Evolutionary conservation across 148 eudicot species (phyloP).

Genomic region (Arbutus unedo): DNA sequence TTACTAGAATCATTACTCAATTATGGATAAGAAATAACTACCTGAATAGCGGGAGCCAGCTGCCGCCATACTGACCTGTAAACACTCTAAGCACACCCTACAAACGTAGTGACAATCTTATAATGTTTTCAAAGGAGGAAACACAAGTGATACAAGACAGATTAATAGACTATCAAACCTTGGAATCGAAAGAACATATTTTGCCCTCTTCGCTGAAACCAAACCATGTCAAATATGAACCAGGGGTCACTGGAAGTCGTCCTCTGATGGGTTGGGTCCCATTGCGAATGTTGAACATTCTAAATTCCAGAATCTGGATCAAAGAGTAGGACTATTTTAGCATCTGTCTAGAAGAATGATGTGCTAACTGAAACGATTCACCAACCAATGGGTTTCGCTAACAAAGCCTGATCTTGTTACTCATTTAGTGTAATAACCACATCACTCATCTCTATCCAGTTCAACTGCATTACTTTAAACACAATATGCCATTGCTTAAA

Average conservation of each 20-base stretch:
- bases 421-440: neutral
- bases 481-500: neutral
- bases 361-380: conserved; percentile 7
- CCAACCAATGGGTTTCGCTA: neutral
- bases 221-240: conserved; percentile 78
- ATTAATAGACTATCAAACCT: conserved; percentile 40
- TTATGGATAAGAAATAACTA: conserved; percentile 13
- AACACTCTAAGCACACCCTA: conserved; percentile 86
- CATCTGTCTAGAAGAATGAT: neutral
- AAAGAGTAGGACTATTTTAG: conserved; percentile 2
- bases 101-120: conserved; percentile 4
- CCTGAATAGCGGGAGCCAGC: conserved; percentile 98
- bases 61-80: conserved; percentile 85
- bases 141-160: neutral
- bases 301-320: conserved; percentile 81
- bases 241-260: conserved; percentile 78
- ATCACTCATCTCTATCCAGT: neutral
- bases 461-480: neutral
- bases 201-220: conserved; percentile 96
- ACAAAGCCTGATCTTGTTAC: neutral
- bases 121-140: neutral
- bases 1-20: conserved; percentile 6
- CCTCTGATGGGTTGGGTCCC: conserved; percentile 68
- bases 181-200: conserved; percentile 84
- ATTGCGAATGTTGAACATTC: conserved; percentile 60